Evolutionary conservation across 768 basidiomycete genomes (phyloP).

Genomic region (Cystobasidium ongulense): DNA sequence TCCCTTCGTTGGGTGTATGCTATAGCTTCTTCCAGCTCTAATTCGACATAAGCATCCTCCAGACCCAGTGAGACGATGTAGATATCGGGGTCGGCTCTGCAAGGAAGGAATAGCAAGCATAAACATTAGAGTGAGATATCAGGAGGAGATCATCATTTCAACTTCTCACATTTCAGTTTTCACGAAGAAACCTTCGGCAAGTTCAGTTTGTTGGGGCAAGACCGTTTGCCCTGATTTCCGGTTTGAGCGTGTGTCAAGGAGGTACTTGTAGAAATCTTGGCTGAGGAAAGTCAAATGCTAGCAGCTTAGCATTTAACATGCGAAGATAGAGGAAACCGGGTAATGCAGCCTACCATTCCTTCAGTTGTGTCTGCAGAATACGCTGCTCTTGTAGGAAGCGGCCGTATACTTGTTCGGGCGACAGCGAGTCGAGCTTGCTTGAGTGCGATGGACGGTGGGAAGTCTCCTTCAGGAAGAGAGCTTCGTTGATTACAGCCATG

Average conservation of each 20-base stretch:
- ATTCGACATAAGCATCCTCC: slow-evolving; percentile 6
- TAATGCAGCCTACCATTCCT: slow-evolving; percentile 17
- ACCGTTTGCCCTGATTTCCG: neutral
- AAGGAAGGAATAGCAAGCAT: neutral
- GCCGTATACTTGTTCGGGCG: neutral
- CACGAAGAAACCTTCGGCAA: slow-evolving; percentile 24
- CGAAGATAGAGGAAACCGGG: neutral
- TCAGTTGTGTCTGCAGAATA: slow-evolving; percentile 22
- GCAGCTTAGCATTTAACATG: neutral
- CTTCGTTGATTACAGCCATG: neutral
- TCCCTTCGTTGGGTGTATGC: slow-evolving; percentile 12
- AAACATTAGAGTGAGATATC: too few species aligned
- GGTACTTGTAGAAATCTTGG: slow-evolving; percentile 2
- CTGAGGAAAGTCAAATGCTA: slow-evolving; percentile 5
- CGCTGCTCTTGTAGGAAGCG: slow-evolving; percentile 11
- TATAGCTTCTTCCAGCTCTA: slow-evolving; percentile 20
- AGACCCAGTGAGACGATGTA: slow-evolving; percentile 22
- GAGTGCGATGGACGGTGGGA: slow-evolving; percentile 6
- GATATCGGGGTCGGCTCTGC: neutral
- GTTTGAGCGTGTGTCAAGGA: slow-evolving; percentile 7
- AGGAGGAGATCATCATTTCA: neutral
- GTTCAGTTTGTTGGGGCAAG: neutral
- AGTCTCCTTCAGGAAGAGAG: neutral
- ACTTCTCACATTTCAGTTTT: slow-evolving; percentile 16
- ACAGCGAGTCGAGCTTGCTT: slow-evolving; percentile 1